Conservation (phyloP, 2,329 filamentous ascomycete species). For the Pseudopithomyces maydicus region DNA sequence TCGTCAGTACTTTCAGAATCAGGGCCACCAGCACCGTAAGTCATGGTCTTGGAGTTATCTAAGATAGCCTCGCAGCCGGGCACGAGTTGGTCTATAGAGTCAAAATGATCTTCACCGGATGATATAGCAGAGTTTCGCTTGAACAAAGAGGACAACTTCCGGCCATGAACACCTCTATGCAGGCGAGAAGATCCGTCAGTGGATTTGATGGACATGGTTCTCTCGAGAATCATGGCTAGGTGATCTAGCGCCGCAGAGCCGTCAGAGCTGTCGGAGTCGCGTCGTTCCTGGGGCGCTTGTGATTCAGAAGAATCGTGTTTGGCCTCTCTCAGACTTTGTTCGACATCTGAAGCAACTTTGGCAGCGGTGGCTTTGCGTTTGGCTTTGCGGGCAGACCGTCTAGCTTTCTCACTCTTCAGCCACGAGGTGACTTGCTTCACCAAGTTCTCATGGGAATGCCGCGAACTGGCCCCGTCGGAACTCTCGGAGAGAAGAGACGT, state of each 20-base stretch:
- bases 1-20: conserved; percentile 50
- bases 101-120: conserved; percentile 84
- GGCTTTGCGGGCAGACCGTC: conserved; percentile 63
- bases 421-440: conserved; percentile 79
- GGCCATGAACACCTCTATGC: conserved; percentile 32
- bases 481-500: conserved; percentile 37
- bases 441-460: conserved; percentile 50
- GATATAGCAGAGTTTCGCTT: conserved; percentile 61
- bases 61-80: conserved; percentile 83
- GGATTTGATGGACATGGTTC: conserved; percentile 58
- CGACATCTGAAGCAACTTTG: conserved; percentile 48
- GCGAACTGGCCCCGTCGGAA: conserved; percentile 25
- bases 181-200: conserved; percentile 46
- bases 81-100: conserved; percentile 77
- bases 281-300: conserved; percentile 46
- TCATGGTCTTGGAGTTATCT: conserved; percentile 88
- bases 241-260: conserved; percentile 77
- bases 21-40: conserved; percentile 66
- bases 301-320: conserved; percentile 12
- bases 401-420: conserved; percentile 78
- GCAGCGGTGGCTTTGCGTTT: conserved; percentile 56
- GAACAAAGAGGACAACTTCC: conserved; percentile 37
- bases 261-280: conserved; percentile 66
- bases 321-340: conserved; percentile 4
- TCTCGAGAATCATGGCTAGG: conserved; percentile 78